Evolutionary conservation across 2,329 filamentous ascomycete genomes (phyloP).

Genomic region (Podosphaera xanthii): DNA sequence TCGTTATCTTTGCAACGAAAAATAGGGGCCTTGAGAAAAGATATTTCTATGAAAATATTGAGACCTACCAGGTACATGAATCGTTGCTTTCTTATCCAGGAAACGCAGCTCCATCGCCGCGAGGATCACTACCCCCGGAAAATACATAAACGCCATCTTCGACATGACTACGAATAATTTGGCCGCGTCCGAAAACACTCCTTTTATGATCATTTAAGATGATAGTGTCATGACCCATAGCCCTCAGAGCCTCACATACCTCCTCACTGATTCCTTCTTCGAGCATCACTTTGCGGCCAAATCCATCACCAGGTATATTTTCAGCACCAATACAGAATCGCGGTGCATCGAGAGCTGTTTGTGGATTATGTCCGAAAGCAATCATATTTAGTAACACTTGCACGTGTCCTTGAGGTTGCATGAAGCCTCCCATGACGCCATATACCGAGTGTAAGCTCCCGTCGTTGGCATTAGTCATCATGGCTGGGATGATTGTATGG

Average conservation of each 20-base stretch:
- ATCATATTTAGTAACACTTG: conserved; percentile 83
- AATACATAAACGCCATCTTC: conserved; percentile 59
- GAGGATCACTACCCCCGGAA: conserved; percentile 70
- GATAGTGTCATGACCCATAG: conserved; percentile 47
- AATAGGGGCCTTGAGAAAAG: too few relatives aligned
- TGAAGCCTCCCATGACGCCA: conserved; percentile 95
- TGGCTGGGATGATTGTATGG: conserved; percentile 89
- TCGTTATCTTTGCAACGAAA: too few relatives aligned
- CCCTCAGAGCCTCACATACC: conserved; percentile 41
- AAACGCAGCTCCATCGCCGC: conserved; percentile 57
- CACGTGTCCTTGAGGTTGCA: conserved; percentile 93
- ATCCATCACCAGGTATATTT: conserved; percentile 38
- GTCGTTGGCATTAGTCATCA: conserved; percentile 59
- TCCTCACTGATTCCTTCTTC: conserved; percentile 60
- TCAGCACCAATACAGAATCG: conserved; percentile 62
- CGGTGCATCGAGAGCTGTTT: conserved; percentile 75
- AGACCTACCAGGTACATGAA: too few relatives aligned
- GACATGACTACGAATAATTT: conserved; percentile 58
- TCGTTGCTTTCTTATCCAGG: conserved; percentile 19
- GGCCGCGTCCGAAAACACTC: conserved; percentile 60
- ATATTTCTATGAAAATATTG: too few relatives aligned
- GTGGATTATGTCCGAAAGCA: conserved; percentile 58
- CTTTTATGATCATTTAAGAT: conserved; percentile 20
- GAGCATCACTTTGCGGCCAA: conserved; percentile 42
- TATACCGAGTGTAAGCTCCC: conserved; percentile 63